Percentiles rank a stretch among this genome's conserved stretches.
Evolutionary conservation across 106 monocot genomes (phyloP).

Genomic region (Narthecium ossifragum): DNA sequence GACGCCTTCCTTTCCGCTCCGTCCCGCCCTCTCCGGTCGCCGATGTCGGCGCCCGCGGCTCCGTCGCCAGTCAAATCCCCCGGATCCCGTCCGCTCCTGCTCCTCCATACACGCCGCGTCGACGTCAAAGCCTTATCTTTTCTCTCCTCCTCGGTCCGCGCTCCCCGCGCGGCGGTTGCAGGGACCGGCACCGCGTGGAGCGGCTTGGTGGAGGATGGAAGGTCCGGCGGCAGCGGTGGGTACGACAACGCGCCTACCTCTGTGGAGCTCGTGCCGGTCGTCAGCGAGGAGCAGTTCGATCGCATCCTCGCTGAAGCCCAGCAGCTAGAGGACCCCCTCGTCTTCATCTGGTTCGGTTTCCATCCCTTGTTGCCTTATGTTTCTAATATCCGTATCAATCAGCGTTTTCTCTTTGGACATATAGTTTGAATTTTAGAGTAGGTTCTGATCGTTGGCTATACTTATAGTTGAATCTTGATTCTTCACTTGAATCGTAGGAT

Average conservation of each 20-base stretch:
- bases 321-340: slow-evolving; percentile 36
- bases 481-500: slow-evolving; percentile 40
- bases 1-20: not conserved
- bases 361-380: not conserved
- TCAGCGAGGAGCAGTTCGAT: slow-evolving; percentile 67
- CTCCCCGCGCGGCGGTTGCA: not conserved
- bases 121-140: not conserved
- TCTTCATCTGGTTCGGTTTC: slow-evolving; percentile 66
- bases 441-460: not conserved
- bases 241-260: slow-evolving; percentile 28
- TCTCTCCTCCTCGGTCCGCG: not conserved
- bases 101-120: too few species aligned
- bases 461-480: not conserved
- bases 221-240: not conserved
- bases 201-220: slow-evolving; percentile 11
- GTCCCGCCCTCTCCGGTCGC: not conserved
- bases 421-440: not conserved
- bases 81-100: not conserved
- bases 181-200: not conserved
- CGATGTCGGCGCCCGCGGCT: not conserved
- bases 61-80: not conserved
- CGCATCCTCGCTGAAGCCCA: slow-evolving; percentile 58
- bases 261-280: slow-evolving; percentile 51
- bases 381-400: not conserved
- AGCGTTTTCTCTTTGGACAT: not conserved